phyloP scores from a whole-genome alignment of 352 stramenopile genomes.

The Pythium vanterpoolii region DNA sequence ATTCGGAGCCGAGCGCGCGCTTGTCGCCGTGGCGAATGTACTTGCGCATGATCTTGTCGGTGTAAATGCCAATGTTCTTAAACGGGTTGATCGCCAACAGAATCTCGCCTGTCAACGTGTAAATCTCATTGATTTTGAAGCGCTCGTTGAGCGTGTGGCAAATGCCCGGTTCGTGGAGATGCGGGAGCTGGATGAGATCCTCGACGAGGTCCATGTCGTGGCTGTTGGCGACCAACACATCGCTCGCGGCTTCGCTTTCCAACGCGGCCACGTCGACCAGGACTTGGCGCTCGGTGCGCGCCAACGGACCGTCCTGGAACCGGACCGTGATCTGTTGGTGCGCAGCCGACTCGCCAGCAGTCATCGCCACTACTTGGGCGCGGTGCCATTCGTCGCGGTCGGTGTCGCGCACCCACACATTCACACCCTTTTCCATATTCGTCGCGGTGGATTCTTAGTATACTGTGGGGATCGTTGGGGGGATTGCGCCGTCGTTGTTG shows the following conservation, averaged over 20 bases:
- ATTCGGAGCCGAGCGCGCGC: constrained; percentile 53
- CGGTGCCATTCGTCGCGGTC: constrained; percentile 68
- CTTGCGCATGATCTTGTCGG: constrained; percentile 85
- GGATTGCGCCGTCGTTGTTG: constrained; percentile 23
- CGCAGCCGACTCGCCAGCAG: constrained; percentile 18
- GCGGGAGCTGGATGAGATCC: constrained; percentile 92
- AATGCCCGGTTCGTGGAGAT: constrained; percentile 94
- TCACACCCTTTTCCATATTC: constrained; percentile 78
- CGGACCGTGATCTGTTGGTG: constrained; percentile 43
- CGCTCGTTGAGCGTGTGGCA: constrained; percentile 90
- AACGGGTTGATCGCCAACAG: constrained; percentile 88
- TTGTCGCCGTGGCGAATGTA: constrained; percentile 85
- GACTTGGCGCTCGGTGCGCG: constrained; percentile 44
- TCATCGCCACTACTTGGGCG: constrained; percentile 46
- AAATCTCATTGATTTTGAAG: constrained; percentile 93
- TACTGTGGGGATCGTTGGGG: not conserved
- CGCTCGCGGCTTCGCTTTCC: constrained; percentile 51
- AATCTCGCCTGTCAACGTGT: constrained; percentile 88
- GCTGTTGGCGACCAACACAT: constrained; percentile 77
- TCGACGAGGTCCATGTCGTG: constrained; percentile 86
- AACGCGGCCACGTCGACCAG: constrained; percentile 55
- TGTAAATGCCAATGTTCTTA: constrained; percentile 84
- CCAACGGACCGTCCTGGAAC: constrained; percentile 46
- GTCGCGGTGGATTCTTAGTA: constrained; percentile 6
- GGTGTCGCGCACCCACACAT: constrained; percentile 68